These are phyloP conservation scores for Paecilomyces dactylethromorphus DNA, from an alignment of 2,329 filamentous ascomycete species.

Conservation along the genomic window DNA sequence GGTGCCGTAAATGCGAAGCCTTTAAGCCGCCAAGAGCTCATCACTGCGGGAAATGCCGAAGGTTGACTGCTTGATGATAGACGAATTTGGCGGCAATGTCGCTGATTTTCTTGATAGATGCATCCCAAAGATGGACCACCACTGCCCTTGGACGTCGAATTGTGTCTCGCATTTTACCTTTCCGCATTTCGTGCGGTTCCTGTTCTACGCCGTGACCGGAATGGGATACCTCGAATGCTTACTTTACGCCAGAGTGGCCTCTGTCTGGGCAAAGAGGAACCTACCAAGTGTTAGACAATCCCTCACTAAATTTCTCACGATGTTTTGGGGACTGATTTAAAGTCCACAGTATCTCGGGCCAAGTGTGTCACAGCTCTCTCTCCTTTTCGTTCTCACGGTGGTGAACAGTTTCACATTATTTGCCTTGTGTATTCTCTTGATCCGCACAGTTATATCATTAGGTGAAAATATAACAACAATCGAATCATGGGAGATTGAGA, in stretches of 20 bases:
- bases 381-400: conserved; percentile 49
- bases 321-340: not conserved
- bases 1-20: conserved; percentile 57
- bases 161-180: conserved; percentile 61
- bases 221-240: conserved; percentile 53
- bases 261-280: conserved; percentile 50
- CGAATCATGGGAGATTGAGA: conserved; percentile 55
- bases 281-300: conserved; percentile 48
- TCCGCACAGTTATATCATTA: conserved; percentile 50
- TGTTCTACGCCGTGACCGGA: conserved; percentile 52
- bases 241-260: conserved; percentile 44
- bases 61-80: conserved; percentile 30
- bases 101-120: conserved; percentile 37
- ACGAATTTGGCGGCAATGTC: not conserved
- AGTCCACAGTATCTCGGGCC: conserved; percentile 53
- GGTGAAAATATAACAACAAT: conserved; percentile 57
- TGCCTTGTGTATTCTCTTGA: conserved; percentile 47
- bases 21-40: conserved; percentile 58
- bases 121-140: conserved; percentile 61
- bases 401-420: conserved; percentile 54
- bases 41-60: conserved; percentile 58
- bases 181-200: conserved; percentile 59
- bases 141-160: conserved; percentile 61
- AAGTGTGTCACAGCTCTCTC: conserved; percentile 43
- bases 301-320: not conserved